Evolutionary conservation across 1,139 yeast species (phyloP), one percentile per base, ranked within the genome.

Genomic region (Lodderomyces margitis): DNA sequence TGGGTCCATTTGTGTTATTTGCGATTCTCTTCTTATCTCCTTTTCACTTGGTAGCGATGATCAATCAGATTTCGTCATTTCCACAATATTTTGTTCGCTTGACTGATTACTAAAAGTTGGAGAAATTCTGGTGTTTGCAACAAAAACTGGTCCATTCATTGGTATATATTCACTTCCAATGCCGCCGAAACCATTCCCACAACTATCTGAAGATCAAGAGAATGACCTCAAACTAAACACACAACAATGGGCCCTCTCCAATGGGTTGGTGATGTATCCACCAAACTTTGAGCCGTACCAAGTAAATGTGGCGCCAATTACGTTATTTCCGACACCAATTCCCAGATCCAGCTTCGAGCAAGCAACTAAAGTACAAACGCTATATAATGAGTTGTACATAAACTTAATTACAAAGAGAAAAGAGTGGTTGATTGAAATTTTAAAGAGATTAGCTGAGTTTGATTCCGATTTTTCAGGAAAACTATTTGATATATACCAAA

Each of bases 271-370:
- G 14, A 83, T 91, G 80, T 82, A 86, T 53, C 88, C 89, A 2
- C 81, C 83, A 3, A 64, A 71, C 32, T 83, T 74, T 59, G 38
- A 62, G 16, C 35, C 48, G 1, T 70, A 57, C 47, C 68, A 64
- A 56, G 83, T 87, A 14, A 73, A 72, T 38, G 77, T 76, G 46
- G 96, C 96, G 3, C 98, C 98, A 20, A 80, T 88, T 10, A 91
- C 98, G 1, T 57, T 91, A 34, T 88, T 75, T 55, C 99, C 98
- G 3, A 87, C 98, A 0, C 96, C 96, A 9, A 81, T 91, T 50
- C 91, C 96, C 2, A 72, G 66, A 47, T 42, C 57, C 2, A 80
- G 86, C 39, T 91, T 87, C 57, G 68, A 78, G 15, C 71, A 74
- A 45, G 95, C 96, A 1, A 56, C 78, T 25, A 64, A 62, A 6